Evolutionary conservation across 495 filamentous ascomycete genomes (phyloP).

Genomic region (Talaromyces proteolyticus): DNA sequence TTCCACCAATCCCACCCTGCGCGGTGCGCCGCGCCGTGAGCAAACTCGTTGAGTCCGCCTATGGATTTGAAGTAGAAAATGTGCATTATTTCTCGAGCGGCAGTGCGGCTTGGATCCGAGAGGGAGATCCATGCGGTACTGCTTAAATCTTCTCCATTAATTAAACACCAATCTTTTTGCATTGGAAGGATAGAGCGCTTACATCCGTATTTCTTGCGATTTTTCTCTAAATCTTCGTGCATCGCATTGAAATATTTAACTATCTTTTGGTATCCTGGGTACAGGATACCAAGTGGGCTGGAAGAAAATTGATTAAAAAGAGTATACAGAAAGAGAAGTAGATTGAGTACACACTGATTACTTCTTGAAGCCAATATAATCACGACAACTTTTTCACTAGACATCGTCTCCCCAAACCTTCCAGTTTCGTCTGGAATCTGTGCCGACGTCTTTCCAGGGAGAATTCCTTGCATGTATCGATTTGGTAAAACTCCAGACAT

Average conservation of each 20-base stretch:
- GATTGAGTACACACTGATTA: conserved; percentile 25
- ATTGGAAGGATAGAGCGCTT: not conserved
- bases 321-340: not conserved
- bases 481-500: conserved; percentile 22
- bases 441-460: conserved; percentile 23
- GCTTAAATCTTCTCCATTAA: conserved; percentile 11
- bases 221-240: conserved; percentile 9
- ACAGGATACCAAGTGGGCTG: conserved; percentile 20
- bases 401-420: conserved; percentile 17
- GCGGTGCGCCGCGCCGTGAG: conserved; percentile 38
- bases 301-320: conserved; percentile 3
- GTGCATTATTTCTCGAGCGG: conserved; percentile 24
- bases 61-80: conserved; percentile 40
- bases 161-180: conserved; percentile 12
- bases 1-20: conserved; percentile 41
- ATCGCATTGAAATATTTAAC: conserved; percentile 18
- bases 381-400: conserved; percentile 25
- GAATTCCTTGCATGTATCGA: conserved; percentile 23
- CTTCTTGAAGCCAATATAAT: conserved; percentile 31
- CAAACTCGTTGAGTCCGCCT: conserved; percentile 42
- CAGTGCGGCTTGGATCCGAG: conserved; percentile 13
- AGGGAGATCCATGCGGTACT: conserved; percentile 9
- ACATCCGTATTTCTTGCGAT: not conserved
- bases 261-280: conserved; percentile 18
- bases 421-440: conserved; percentile 28